Base-by-base conservation (phyloP, 2,329 filamentous ascomycete species). In the Tolypocladium cylindrosporum region DNA sequence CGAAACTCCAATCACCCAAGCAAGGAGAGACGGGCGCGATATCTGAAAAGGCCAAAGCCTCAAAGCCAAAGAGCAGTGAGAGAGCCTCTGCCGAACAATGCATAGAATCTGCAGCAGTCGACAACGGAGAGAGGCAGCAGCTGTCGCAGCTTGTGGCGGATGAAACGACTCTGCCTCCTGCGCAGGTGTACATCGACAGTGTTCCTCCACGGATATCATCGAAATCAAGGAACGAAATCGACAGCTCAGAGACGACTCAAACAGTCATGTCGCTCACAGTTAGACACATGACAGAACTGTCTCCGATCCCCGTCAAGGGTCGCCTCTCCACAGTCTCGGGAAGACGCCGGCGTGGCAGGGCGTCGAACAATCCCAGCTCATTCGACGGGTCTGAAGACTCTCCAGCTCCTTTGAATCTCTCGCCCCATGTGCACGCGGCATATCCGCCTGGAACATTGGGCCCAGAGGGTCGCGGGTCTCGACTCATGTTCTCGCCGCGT, bases 171-270 rank as follows among this genome's bases (percentile, higher is more conserved):
- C 13, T 37, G 4, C 13, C 37, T 4, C 19, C 13, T 6, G 43
- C 52, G 9, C 61, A 57, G 24, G 58, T 59, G 9, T 58, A 58
- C n/a, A 36, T 62, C 11, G 57, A 60, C 16, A 54, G 39, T 5
- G 60, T 65, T 9, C 63, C 63, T 2, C 62, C 61, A 1, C 61
- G 64, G 6, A 27, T 58, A 34, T 65, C 64, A 2, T 66, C 64
- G 31, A 60, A n/a, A 51, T 50, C 42, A 27, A 34, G 43, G 14
- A 21, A 27, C 16, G 36, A 31, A 8, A 39, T 31, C 16, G 58
- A 42, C 24, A 42, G 43, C 41, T 58, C 56, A 9, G 58, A 59
- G 11, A 39, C 27, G 8, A 7, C 41, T 31, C 54, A 58, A n/a
- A 54, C 52, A 3, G 27, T 51, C 37, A 19, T 45, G 13, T 58